Conservation (phyloP, 2,329 filamentous ascomycete genomes). For the Pseudophaeomoniella oleicola region DNA sequence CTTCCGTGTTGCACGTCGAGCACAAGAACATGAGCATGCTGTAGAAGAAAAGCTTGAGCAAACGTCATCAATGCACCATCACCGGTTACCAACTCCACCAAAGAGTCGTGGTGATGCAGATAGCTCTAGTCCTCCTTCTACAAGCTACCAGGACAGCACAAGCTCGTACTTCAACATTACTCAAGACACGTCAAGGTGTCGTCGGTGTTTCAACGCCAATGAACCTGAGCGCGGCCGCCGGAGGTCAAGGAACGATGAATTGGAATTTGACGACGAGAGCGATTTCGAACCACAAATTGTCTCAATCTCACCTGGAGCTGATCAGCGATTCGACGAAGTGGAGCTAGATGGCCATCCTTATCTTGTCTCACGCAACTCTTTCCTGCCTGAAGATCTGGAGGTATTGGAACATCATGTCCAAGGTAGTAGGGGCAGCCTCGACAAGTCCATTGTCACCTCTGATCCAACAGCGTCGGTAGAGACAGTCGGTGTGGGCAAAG, state of each 20-base stretch:
- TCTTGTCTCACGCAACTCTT: slow-evolving; percentile 7
- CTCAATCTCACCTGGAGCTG: slow-evolving; percentile 7
- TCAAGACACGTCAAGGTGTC: slow-evolving; percentile 7
- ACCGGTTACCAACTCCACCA: neutral
- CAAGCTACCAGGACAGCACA: slow-evolving; percentile 11
- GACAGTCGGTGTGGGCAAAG: neutral
- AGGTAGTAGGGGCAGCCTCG: neutral
- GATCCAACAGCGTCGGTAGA: neutral
- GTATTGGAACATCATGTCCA: slow-evolving; percentile 5
- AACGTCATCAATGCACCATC: slow-evolving; percentile 9
- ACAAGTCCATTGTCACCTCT: neutral
- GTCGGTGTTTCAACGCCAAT: neutral
- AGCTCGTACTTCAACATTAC: slow-evolving; percentile 9
- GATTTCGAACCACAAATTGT: slow-evolving; percentile 11
- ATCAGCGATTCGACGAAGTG: slow-evolving; percentile 10
- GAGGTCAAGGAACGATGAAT: slow-evolving; percentile 3
- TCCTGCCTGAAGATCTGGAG: slow-evolving; percentile 9
- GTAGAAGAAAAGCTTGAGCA: slow-evolving; percentile 8
- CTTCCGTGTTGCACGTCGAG: slow-evolving; percentile 38
- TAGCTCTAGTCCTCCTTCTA: slow-evolving; percentile 8
- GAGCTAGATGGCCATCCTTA: slow-evolving; percentile 11
- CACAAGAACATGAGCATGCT: neutral
- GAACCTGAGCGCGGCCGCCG: slow-evolving; percentile 1
- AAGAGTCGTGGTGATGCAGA: slow-evolving; percentile 11
- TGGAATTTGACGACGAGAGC: neutral